Evolutionary conservation across 768 basidiomycete genomes (phyloP).

Genomic region (Arthromyces matolae): DNA sequence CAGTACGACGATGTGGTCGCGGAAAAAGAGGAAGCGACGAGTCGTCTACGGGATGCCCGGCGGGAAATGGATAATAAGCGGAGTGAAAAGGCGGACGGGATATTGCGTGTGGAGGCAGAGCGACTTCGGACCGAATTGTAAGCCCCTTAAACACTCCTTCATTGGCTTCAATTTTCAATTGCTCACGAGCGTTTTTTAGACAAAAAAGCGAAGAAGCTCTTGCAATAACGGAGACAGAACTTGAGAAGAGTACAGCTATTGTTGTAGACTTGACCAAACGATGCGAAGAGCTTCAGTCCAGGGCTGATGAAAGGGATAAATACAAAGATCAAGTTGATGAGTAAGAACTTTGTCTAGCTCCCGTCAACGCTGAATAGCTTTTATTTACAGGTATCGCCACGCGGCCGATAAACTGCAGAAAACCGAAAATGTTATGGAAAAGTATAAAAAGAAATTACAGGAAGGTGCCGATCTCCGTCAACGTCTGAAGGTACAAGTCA

Average conservation of each 20-base stretch:
- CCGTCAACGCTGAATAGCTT: not conserved
- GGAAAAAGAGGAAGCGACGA: slow-evolving; percentile 74
- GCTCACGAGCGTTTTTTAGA: slow-evolving; percentile 40
- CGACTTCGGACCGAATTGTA: slow-evolving; percentile 80
- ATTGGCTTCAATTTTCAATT: slow-evolving; percentile 17
- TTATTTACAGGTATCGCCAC: slow-evolving; percentile 68
- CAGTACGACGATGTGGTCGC: slow-evolving; percentile 70
- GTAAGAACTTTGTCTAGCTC: slow-evolving; percentile 39
- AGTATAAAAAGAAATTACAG: slow-evolving; percentile 97
- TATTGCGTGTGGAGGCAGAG: slow-evolving; percentile 79
- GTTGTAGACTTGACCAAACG: slow-evolving; percentile 74
- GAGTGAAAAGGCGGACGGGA: slow-evolving; percentile 71
- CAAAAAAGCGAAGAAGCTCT: slow-evolving; percentile 94
- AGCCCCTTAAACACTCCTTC: no score
- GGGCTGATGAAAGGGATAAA: slow-evolving; percentile 72
- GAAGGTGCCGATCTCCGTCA: slow-evolving; percentile 89
- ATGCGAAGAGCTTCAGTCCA: slow-evolving; percentile 74
- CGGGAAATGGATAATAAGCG: slow-evolving; percentile 58
- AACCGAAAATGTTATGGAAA: slow-evolving; percentile 96
- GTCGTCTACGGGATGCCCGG: slow-evolving; percentile 56
- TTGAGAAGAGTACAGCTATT: slow-evolving; percentile 71
- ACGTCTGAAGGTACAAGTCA: slow-evolving; percentile 64
- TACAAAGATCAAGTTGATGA: slow-evolving; percentile 96
- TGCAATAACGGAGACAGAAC: slow-evolving; percentile 72
- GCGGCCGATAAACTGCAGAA: slow-evolving; percentile 90